Base-by-base conservation (phyloP, 352 stramenopile genomes). In the Phytophthora capsici region DNA sequence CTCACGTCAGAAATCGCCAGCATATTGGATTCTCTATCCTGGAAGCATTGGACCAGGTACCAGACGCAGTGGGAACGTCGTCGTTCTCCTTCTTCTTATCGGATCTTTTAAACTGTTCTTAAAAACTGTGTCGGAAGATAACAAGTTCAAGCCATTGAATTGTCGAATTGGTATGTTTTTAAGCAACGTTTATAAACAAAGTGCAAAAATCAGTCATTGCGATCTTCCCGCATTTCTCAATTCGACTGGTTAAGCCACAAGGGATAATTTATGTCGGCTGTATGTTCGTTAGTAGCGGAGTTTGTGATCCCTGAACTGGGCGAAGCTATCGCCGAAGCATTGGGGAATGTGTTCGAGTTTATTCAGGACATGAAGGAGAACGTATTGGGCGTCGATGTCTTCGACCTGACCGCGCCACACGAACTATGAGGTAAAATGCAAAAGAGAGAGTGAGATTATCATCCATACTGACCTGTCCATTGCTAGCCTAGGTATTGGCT, bases 31-130 rank as follows among this genome's bases (percentile, higher is more conserved):
- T 43, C 61, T 17, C 68, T 94, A 37, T n/a, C 75, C 37, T 93
- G 84, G 86, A 50, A 38, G 17, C 81, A 93, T 71, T 91, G 83
- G 82, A 52, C 54, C 17, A 40, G 37, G 19, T 56, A 83, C 41
- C 84, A 93, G 62, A 48, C 71, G 12, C 69, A 90, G 51, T 91
- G 82, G 82, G 73, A 84, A 19, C 80, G 84, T 43, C 80, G 84
- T 62, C 80, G 73, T 43, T 52, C 70, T 0, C 80, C 84, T 1
- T 43, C 69, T 8, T 86, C 70, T 6, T 93, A 86, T 63, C 79
- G 82, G 46, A 78, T 77, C 57, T 93, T 91, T 23, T 93, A n/a
- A n/a, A n/a, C n/a, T n/a, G n/a, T n/a, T n/a, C n/a, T n/a, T n/a
- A n/a, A 89, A n/a, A 53, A 48, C 44, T 9, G 3, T 20, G 28